These are phyloP conservation scores for Ascochyta rabiei DNA, from an alignment of 2,329 filamentous ascomycete genomes.

Conservation along the genomic window DNA sequence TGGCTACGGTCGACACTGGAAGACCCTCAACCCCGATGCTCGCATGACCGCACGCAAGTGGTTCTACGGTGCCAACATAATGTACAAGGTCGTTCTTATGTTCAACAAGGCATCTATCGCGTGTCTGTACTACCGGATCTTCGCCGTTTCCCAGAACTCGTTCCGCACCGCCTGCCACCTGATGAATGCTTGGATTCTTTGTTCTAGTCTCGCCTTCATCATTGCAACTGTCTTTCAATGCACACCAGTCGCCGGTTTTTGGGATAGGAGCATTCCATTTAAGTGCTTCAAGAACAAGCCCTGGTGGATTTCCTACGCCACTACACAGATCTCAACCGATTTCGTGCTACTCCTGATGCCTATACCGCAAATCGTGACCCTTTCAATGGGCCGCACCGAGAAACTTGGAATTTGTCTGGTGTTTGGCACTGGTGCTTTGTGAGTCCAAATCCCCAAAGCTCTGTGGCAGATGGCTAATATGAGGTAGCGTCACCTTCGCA, in stretches of 20 bases:
- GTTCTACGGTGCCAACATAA: constrained; percentile 42
- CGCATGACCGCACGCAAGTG: constrained; percentile 29
- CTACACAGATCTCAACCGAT: constrained; percentile 29
- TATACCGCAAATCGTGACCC: constrained; percentile 22
- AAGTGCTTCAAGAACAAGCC: constrained; percentile 39
- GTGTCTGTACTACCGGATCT: constrained; percentile 45
- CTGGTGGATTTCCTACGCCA: constrained; percentile 35
- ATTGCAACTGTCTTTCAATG: constrained; percentile 44
- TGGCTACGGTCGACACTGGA: constrained; percentile 29
- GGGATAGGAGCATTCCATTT: constrained; percentile 37
- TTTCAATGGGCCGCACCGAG: constrained; percentile 29
- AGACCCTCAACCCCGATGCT: constrained; percentile 17
- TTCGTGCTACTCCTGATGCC: constrained; percentile 29
- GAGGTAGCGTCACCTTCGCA: constrained; percentile 29
- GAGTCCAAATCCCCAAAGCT: background rate
- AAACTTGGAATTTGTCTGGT: constrained; percentile 31
- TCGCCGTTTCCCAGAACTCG: constrained; percentile 29
- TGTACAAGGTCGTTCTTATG: constrained; percentile 48
- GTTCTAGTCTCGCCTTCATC: constrained; percentile 38
- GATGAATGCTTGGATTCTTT: constrained; percentile 39
- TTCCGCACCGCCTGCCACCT: constrained; percentile 35
- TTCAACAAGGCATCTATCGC: constrained; percentile 45
- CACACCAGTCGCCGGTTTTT: constrained; percentile 38
- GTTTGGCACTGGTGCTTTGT: constrained; percentile 33
- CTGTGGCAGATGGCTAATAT: constrained; percentile 4